Percentiles rank a stretch among this genome's conserved stretches.
phyloP scores from a whole-genome alignment of 1,284 basidiomycete genomes.

The Athelia psychrophila region DNA sequence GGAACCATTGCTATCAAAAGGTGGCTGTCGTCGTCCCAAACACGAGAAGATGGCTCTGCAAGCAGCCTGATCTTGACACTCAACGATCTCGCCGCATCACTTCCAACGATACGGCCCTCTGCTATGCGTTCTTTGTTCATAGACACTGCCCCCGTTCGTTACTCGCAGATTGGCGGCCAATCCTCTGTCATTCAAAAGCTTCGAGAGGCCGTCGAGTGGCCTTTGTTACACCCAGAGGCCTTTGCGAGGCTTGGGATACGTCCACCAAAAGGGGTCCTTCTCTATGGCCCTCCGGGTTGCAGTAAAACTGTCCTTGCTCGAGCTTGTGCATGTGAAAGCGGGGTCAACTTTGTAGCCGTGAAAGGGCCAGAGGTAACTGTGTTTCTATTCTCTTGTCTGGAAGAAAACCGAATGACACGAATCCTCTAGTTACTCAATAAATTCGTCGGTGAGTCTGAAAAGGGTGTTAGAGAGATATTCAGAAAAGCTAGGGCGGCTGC shows the following conservation, averaged over 20 bases:
- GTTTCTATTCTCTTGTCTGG: background rate
- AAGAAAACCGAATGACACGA: slow-evolving; percentile 5
- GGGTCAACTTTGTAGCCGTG: slow-evolving; percentile 96
- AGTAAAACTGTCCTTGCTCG: slow-evolving; percentile 95
- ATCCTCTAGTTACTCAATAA: slow-evolving; percentile 82
- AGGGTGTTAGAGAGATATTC: slow-evolving; percentile 93
- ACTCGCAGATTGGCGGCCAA: slow-evolving; percentile 91
- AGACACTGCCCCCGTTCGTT: slow-evolving; percentile 81
- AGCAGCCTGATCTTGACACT: slow-evolving; percentile 47
- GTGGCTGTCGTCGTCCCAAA: slow-evolving; percentile 45
- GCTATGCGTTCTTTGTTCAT: slow-evolving; percentile 93
- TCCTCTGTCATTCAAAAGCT: slow-evolving; percentile 77
- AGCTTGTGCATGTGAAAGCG: slow-evolving; percentile 93
- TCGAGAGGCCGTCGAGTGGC: slow-evolving; percentile 93
- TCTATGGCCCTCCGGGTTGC: slow-evolving; percentile 98
- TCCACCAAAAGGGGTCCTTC: slow-evolving; percentile 86
- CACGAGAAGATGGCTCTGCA: slow-evolving; percentile 19
- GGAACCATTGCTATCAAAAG: slow-evolving; percentile 91
- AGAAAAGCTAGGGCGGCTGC: slow-evolving; percentile 91
- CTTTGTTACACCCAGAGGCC: slow-evolving; percentile 79
- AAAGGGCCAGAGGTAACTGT: slow-evolving; percentile 88
- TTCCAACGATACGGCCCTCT: slow-evolving; percentile 85
- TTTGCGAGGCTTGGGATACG: slow-evolving; percentile 87
- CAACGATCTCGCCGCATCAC: slow-evolving; percentile 68
- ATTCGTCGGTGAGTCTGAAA: slow-evolving; percentile 96